Evolutionary conservation across 2,329 filamentous ascomycete species (phyloP).

Genomic region (Ceratocystis huliohia): DNA sequence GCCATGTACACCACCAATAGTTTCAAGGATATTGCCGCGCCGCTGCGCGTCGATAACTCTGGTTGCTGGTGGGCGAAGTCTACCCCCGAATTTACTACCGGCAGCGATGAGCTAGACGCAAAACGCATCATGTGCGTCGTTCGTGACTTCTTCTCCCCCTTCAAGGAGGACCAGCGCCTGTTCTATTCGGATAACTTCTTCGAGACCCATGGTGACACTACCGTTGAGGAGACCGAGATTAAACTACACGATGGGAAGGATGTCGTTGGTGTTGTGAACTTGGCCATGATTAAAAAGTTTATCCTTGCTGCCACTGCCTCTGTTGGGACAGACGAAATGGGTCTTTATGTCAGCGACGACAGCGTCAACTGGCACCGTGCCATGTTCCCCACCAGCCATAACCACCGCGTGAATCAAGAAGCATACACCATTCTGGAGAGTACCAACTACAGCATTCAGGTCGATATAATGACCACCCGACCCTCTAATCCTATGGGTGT

Average conservation of each 20-base stretch:
- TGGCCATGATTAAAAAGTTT: constrained; percentile 76
- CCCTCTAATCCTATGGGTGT: constrained; percentile 64
- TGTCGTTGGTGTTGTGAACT: constrained; percentile 65
- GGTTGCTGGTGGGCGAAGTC: constrained; percentile 83
- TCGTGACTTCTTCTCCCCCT: constrained; percentile 56
- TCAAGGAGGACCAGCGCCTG: constrained; percentile 62
- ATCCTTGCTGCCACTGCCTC: constrained; percentile 73
- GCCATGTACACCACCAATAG: constrained; percentile 71
- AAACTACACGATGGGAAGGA: constrained; percentile 60
- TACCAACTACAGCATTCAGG: constrained; percentile 94
- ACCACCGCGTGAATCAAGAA: constrained; percentile 54
- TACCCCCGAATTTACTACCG: constrained; percentile 58
- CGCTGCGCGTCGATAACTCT: constrained; percentile 53
- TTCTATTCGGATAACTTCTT: constrained; percentile 79
- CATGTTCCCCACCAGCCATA: constrained; percentile 73
- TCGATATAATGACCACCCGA: constrained; percentile 69
- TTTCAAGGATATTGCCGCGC: constrained; percentile 55
- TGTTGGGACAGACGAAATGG: constrained; percentile 73
- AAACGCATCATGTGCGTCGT: constrained; percentile 71
- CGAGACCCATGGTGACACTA: constrained; percentile 34
- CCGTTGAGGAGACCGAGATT: constrained; percentile 56
- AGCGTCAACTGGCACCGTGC: constrained; percentile 79
- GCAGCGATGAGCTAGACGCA: constrained; percentile 50
- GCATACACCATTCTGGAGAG: constrained; percentile 91
- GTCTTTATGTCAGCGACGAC: constrained; percentile 78